Evolutionary conservation across 139 green algal genomes (phyloP).

Genomic region (Coelastrella sp.): DNA sequence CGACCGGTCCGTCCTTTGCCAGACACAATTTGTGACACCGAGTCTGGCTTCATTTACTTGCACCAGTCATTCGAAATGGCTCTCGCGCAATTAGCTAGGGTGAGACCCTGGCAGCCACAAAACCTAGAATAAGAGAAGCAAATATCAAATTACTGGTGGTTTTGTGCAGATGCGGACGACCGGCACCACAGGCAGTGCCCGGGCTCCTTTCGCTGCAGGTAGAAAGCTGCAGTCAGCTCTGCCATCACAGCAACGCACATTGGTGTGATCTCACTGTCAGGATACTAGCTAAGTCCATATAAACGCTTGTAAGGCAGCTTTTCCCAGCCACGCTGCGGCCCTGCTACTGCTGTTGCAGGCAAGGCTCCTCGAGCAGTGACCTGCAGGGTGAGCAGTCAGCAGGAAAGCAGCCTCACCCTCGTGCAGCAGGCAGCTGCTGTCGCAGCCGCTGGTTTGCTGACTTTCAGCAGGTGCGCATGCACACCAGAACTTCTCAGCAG

Average conservation of each 20-base stretch:
- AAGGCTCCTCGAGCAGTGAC: background rate
- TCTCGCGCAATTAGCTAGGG: background rate
- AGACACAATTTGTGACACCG: too few species aligned
- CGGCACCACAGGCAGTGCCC: background rate
- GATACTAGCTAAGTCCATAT: too few species aligned
- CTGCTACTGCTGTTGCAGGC: background rate
- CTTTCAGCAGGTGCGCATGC: conserved; percentile 7
- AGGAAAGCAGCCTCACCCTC: background rate
- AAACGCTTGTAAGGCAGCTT: too few species aligned
- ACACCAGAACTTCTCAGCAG: too few species aligned
- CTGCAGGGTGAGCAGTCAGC: conserved; percentile 28
- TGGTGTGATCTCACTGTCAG: too few species aligned
- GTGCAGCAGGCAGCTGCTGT: conserved; percentile 15
- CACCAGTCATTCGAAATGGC: background rate
- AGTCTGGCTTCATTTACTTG: background rate
- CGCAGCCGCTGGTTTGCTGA: conserved; percentile 14
- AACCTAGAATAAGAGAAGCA: background rate
- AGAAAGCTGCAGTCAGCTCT: background rate
- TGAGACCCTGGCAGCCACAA: background rate
- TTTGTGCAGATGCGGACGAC: background rate
- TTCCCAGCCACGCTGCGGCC: too few species aligned
- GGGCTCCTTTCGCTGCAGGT: background rate
- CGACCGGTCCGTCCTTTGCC: too few species aligned
- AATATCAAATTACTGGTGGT: background rate
- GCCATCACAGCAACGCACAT: background rate